phyloP scores from a whole-genome alignment of 768 basidiomycete genomes.

The Boletus rubropictus region DNA sequence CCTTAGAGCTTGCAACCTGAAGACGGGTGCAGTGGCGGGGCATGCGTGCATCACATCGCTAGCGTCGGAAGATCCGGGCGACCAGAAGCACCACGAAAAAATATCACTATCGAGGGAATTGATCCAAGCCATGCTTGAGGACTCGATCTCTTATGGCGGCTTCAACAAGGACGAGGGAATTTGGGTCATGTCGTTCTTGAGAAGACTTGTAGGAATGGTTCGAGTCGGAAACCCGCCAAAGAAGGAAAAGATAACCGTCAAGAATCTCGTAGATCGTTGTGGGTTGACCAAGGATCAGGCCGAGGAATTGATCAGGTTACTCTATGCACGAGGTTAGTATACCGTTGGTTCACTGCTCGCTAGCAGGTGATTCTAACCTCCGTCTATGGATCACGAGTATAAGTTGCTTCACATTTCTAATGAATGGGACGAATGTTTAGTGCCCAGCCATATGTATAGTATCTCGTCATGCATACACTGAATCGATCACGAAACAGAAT shows the following conservation, averaged over 20 bases:
- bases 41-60: slow-evolving; percentile 29
- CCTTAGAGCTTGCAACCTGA: slow-evolving; percentile 6
- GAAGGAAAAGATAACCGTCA: slow-evolving; percentile 9
- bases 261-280: slow-evolving; percentile 13
- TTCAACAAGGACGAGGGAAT: slow-evolving; percentile 9
- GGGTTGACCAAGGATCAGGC: slow-evolving; percentile 18
- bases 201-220: slow-evolving; percentile 14
- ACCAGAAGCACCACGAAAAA: slow-evolving; percentile 5
- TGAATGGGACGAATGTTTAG: neutral
- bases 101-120: slow-evolving; percentile 10
- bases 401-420: neutral
- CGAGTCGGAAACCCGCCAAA: slow-evolving; percentile 2
- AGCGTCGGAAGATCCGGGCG: neutral
- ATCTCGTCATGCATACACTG: neutral
- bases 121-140: slow-evolving; percentile 19
- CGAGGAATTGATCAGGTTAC: slow-evolving; percentile 10
- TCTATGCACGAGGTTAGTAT: slow-evolving; percentile 6
- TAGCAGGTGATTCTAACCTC: neutral
- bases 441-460: slow-evolving; percentile 1
- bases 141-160: slow-evolving; percentile 16
- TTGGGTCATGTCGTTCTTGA: slow-evolving; percentile 25
- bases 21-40: slow-evolving; percentile 13
- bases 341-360: neutral
- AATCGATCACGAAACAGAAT: slow-evolving; percentile 3
- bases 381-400: neutral